Conservation (phyloP, 768 basidiomycete species). For the Termitomyces sp. region DNA sequence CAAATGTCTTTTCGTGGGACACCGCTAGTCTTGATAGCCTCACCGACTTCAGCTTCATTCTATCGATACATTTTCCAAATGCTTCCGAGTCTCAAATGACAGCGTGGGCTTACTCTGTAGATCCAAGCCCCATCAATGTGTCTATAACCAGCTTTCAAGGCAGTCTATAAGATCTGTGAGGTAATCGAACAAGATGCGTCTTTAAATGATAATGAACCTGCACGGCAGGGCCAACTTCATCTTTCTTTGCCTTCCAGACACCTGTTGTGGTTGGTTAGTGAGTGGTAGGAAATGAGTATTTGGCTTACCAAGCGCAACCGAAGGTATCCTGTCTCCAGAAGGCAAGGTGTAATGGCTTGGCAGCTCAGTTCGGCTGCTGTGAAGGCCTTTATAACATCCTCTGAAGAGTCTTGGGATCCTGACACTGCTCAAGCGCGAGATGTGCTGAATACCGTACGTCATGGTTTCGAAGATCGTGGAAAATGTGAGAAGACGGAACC, state of each 20-base stretch:
- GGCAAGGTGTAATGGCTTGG: slow-evolving; percentile 56
- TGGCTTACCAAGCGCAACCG: slow-evolving; percentile 58
- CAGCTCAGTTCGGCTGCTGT: slow-evolving; percentile 16
- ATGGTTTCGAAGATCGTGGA: slow-evolving; percentile 7
- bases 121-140: slow-evolving; percentile 77
- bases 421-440: slow-evolving; percentile 3
- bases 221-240: slow-evolving; percentile 66
- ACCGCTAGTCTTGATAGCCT: slow-evolving; percentile 55
- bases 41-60: slow-evolving; percentile 71
- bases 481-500: background rate
- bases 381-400: slow-evolving; percentile 9
- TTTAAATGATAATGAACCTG: slow-evolving; percentile 36
- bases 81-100: background rate
- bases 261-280: slow-evolving; percentile 31
- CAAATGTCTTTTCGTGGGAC: slow-evolving; percentile 63
- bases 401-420: background rate
- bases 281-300: background rate
- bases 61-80: slow-evolving; percentile 19
- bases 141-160: slow-evolving; percentile 59
- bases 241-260: slow-evolving; percentile 55
- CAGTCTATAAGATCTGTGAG: slow-evolving; percentile 33
- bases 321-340: slow-evolving; percentile 65
- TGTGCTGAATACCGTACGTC: slow-evolving; percentile 2
- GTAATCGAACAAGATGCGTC: background rate
- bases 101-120: slow-evolving; percentile 44